Percentiles rank a stretch among this genome's conserved stretches.
Evolutionary conservation across 805 yeast genomes (phyloP).

Genomic region (Cyberlindnera saturnus): DNA sequence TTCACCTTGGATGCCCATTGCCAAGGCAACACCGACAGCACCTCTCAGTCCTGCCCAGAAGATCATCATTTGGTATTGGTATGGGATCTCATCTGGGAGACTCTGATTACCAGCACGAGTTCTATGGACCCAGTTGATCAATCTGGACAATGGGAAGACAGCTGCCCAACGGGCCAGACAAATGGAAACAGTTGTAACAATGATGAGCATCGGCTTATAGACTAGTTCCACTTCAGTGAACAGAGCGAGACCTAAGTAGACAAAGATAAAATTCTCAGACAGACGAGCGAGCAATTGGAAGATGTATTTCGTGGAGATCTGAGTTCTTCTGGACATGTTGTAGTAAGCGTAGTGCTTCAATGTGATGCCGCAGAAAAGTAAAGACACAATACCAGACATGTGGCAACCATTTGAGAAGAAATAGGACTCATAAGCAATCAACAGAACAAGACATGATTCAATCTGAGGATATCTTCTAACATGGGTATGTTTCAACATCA

Average conservation of each 20-base stretch:
- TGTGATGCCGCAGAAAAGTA: slow-evolving; percentile 93
- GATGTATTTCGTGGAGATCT: slow-evolving; percentile 90
- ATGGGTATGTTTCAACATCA: slow-evolving; percentile 86
- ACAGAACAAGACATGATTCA: slow-evolving; percentile 85
- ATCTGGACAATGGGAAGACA: slow-evolving; percentile 85
- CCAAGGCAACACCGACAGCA: slow-evolving; percentile 98
- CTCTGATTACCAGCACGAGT: slow-evolving; percentile 46
- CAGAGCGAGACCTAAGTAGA: slow-evolving; percentile 86
- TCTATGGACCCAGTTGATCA: slow-evolving; percentile 74
- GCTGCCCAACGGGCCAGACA: slow-evolving; percentile 97
- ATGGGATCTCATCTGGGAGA: slow-evolving; percentile 84
- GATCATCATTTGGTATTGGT: slow-evolving; percentile 95
- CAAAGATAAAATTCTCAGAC: slow-evolving; percentile 94
- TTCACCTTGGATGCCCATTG: slow-evolving; percentile 96
- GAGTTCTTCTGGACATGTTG: slow-evolving; percentile 96
- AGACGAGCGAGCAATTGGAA: slow-evolving; percentile 92
- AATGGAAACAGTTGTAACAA: slow-evolving; percentile 82
- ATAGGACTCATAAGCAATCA: slow-evolving; percentile 92
- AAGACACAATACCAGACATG: slow-evolving; percentile 96
- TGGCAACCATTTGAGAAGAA: slow-evolving; percentile 98
- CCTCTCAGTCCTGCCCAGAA: slow-evolving; percentile 99
- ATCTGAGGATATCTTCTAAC: slow-evolving; percentile 94
- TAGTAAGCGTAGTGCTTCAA: slow-evolving; percentile 94
- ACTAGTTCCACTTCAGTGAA: slow-evolving; percentile 96
- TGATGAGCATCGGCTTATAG: slow-evolving; percentile 88